Percentiles rank a stretch among this genome's conserved stretches.
These are phyloP conservation scores for Primulina huaijiensis DNA, from an alignment of 257 asterid species.

Conservation along the genomic window DNA sequence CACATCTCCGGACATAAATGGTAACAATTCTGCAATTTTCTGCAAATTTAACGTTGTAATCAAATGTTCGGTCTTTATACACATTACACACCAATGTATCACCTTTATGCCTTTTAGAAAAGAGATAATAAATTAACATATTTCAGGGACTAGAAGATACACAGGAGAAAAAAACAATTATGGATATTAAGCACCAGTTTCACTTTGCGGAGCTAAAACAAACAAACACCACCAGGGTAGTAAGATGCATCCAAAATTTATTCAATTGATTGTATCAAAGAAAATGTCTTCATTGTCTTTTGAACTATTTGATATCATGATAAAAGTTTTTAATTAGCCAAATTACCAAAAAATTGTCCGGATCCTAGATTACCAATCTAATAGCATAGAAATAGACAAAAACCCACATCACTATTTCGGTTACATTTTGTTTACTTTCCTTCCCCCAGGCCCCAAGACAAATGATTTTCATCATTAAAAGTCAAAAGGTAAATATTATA, in stretches of 20 bases:
- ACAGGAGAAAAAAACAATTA: neutral
- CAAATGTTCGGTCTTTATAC: neutral
- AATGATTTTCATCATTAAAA: neutral
- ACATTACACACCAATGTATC: conserved; percentile 8
- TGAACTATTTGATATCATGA: neutral
- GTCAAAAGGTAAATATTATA: neutral
- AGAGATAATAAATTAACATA: neutral
- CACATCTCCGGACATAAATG: conserved; percentile 93
- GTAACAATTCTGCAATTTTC: conserved; percentile 77
- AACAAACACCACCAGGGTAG: neutral
- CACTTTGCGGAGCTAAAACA: neutral
- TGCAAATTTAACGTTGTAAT: conserved; percentile 39
- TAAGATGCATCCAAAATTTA: neutral
- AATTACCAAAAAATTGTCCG: neutral
- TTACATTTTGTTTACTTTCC: neutral
- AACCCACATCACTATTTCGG: conserved; percentile 5
- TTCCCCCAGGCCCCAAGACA: neutral
- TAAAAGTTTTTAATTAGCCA: neutral
- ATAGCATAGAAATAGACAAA: neutral
- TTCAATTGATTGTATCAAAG: neutral
- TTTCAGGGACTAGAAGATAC: conserved; percentile 7
- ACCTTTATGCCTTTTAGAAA: conserved; percentile 14
- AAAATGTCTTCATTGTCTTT: neutral
- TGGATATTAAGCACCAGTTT: neutral
- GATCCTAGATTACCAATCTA: neutral